A percentile compares a stretch with the other conserved stretches of the same genome.
Conservation (phyloP, 2,329 filamentous ascomycete species). For the Oidium heveae region DNA sequence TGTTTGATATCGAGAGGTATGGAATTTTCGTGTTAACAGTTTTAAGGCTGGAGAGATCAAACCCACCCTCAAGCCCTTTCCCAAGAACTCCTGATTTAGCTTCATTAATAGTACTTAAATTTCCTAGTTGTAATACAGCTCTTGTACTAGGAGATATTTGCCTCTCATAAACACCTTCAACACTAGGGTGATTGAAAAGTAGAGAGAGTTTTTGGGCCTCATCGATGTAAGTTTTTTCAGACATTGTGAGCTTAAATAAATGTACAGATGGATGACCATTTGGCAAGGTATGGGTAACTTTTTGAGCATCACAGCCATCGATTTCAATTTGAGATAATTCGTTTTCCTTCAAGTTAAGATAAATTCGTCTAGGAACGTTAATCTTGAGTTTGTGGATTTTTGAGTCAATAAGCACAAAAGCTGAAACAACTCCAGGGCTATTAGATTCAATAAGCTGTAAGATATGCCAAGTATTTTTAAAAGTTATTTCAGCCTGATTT, state of each 20-base stretch:
- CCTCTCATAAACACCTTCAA: conserved; percentile 93
- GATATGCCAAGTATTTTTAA: conserved; percentile 85
- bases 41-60: conserved; percentile 57
- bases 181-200: conserved; percentile 75
- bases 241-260: conserved; percentile 78
- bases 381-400: conserved; percentile 77
- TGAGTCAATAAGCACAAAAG: conserved; percentile 77
- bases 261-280: conserved; percentile 89
- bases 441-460: conserved; percentile 67
- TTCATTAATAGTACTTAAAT: conserved; percentile 80
- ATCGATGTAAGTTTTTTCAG: conserved; percentile 66
- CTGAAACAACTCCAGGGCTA: conserved; percentile 61
- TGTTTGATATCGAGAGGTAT: conserved; percentile 49
- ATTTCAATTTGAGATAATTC: conserved; percentile 77
- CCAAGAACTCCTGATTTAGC: conserved; percentile 73
- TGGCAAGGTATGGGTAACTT: conserved; percentile 76
- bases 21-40: conserved; percentile 38
- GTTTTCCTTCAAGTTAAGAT: conserved; percentile 70
- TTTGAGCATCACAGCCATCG: conserved; percentile 66
- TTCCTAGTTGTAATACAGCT: conserved; percentile 73
- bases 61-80: conserved; percentile 77
- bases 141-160: conserved; percentile 69
- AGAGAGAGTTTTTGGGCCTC: conserved; percentile 61
- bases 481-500: conserved; percentile 74
- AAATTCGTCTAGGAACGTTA: conserved; percentile 70